A percentile compares a stretch with the other conserved stretches of the same genome.
Conservation (phyloP, 1,139 yeast species). For the Hyphopichia wangnamkhiaoensis region DNA sequence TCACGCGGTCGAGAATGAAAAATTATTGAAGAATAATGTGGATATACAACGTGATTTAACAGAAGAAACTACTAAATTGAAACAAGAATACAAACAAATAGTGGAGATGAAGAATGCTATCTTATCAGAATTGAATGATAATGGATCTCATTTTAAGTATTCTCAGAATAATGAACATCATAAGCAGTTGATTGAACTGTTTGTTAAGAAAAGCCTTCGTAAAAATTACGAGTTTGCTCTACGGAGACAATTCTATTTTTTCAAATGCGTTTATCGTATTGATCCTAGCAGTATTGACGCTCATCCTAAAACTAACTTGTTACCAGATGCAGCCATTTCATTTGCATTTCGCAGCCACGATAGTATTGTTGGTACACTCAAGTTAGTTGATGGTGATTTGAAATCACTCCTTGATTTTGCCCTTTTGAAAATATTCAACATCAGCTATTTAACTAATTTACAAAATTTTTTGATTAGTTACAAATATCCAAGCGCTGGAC, state of each 20-base stretch:
- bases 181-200: slow-evolving; percentile 1
- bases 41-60: slow-evolving; percentile 14
- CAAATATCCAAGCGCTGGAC: neutral
- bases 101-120: slow-evolving; percentile 13
- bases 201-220: slow-evolving; percentile 2
- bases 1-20: slow-evolving; percentile 26
- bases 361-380: neutral
- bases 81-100: slow-evolving; percentile 14
- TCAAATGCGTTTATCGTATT: slow-evolving; percentile 5
- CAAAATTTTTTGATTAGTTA: too few relatives aligned
- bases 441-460: neutral
- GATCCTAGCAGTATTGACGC: neutral
- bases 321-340: neutral
- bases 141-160: slow-evolving; percentile 20
- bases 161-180: neutral
- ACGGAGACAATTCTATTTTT: slow-evolving; percentile 15
- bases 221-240: slow-evolving; percentile 2
- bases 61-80: slow-evolving; percentile 16
- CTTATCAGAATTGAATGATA: slow-evolving; percentile 27
- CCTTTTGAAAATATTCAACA: neutral
- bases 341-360: neutral
- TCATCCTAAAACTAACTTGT: too few relatives aligned
- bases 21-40: slow-evolving; percentile 16
- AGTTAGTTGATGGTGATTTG: neutral
- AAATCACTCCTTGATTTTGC: neutral